Percentiles rank a stretch among this genome's conserved stretches.
Conservation (phyloP, 2,329 filamentous ascomycete genomes). For the Fusarium oxysporum region DNA sequence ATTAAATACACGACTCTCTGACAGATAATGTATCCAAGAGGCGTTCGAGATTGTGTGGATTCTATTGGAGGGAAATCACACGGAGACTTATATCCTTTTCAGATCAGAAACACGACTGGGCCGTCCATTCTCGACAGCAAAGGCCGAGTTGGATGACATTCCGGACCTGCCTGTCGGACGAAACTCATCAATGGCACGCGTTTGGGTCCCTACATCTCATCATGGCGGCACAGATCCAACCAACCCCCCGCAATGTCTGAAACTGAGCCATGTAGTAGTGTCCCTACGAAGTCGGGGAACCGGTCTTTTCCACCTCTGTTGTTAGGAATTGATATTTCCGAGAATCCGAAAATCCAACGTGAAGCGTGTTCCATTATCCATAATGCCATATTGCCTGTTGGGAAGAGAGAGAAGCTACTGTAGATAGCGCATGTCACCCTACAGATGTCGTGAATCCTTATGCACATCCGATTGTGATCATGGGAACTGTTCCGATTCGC, state of each 20-base stretch:
- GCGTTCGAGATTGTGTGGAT: background rate
- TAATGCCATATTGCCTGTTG: background rate
- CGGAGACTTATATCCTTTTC: background rate
- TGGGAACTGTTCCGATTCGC: slow-evolving; percentile 44
- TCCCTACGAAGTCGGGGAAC: slow-evolving; percentile 10
- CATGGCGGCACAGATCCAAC: slow-evolving; percentile 17
- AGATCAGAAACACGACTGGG: background rate
- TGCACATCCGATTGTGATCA: slow-evolving; percentile 26
- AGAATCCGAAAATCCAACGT: slow-evolving; percentile 14
- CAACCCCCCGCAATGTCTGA: slow-evolving; percentile 33
- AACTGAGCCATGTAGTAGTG: slow-evolving; percentile 27
- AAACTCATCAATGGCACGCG: slow-evolving; percentile 23
- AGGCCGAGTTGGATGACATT: slow-evolving; percentile 11
- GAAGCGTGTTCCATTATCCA: background rate
- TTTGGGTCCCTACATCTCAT: slow-evolving; percentile 20
- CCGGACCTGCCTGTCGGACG: slow-evolving; percentile 1
- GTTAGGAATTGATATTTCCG: slow-evolving; percentile 2
- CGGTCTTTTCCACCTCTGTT: slow-evolving; percentile 6
- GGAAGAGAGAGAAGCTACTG: background rate
- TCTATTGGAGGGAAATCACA: slow-evolving; percentile 1
- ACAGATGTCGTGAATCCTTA: slow-evolving; percentile 23
- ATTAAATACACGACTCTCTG: background rate
- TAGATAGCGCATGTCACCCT: slow-evolving; percentile 16
- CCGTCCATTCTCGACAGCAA: background rate
- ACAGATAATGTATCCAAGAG: background rate